Evolutionary conservation across 2,329 filamentous ascomycete genomes (phyloP), one percentile per base, ranked within the genome.

Genomic region (Aspergillus caelatus): DNA sequence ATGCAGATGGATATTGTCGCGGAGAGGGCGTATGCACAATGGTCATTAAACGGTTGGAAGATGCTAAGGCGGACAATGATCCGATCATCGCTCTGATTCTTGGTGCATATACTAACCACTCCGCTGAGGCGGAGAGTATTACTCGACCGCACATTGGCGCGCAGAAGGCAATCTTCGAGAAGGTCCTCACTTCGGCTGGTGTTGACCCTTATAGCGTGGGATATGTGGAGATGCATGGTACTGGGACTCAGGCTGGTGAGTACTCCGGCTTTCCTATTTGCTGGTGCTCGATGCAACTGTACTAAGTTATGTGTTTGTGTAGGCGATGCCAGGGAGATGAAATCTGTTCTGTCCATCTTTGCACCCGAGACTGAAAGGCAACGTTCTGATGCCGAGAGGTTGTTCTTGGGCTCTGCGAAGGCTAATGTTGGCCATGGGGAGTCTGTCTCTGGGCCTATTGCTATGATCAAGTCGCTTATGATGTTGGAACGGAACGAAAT

Each of bases 151-250:
- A 95, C 75, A 90, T 88, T 4, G 89, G 87, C 16, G 90, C 91
- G 0, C 93, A 96, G 76, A 87, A 91, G 14, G 82, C 85, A 55
- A 80, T 95, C 12, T 94, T 90, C 71, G 85, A 86, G 61, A 83
- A 86, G 45, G 88, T 95, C 32, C 82, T 95, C 1, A 85, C 89
- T 55, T 86, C 91, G 50, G 89, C 91, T 48, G 89, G 90, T 63
- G 85, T 95, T 26, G 89, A 94, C 71, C 90, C 92, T 1, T 84
- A 88, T 57, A 90, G 94, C 66, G 85, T 96, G 56, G 88, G 88
- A 76, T 96, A 94, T 72, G 89, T 96, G 10, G 93, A 96, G 78
- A 93, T 95, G 89, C 92, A 96, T 75, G 93, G 91, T 16, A 96
- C 93, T 3, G 93, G 93, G 36, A 96, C 92, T 0, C 91, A 95